Evolutionary conservation across 768 basidiomycete species (phyloP).

Genomic region (Mycena olivaceomarginata): DNA sequence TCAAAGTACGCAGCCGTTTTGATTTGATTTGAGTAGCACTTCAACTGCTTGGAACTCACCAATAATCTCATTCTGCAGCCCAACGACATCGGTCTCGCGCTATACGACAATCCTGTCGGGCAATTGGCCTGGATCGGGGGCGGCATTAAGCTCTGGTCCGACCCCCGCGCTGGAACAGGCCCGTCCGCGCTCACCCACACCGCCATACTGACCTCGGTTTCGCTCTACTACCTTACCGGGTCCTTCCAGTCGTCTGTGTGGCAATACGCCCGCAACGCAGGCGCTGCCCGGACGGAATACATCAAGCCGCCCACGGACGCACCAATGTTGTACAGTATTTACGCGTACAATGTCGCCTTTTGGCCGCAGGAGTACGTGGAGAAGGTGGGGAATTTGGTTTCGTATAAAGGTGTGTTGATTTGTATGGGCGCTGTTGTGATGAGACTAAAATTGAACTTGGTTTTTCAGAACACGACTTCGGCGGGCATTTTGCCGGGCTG

Average conservation of each 20-base stretch:
- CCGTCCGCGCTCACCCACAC: conserved; percentile 24
- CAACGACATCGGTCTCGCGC: conserved; percentile 49
- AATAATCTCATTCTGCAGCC: conserved; percentile 34
- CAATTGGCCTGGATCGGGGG: conserved; percentile 50
- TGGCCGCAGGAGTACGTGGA: conserved; percentile 35
- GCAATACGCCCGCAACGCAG: conserved; percentile 40
- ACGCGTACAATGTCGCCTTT: conserved; percentile 27
- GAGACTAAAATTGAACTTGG: neutral
- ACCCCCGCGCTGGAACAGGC: conserved; percentile 38
- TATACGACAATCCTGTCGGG: conserved; percentile 51
- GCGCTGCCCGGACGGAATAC: neutral
- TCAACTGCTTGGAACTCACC: neutral
- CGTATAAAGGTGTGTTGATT: conserved; percentile 26
- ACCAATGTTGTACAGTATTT: conserved; percentile 34
- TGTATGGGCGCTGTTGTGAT: neutral
- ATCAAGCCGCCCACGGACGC: conserved; percentile 33
- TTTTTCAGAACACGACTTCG: conserved; percentile 30
- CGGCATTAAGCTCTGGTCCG: conserved; percentile 41
- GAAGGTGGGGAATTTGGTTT: conserved; percentile 33
- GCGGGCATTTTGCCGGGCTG: conserved; percentile 37
- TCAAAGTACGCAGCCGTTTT: neutral
- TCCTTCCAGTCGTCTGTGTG: conserved; percentile 46
- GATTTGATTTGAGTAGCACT: too few species aligned
- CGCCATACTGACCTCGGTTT: conserved; percentile 46
- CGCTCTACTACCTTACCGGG: conserved; percentile 50